Base-by-base conservation (phyloP, 2,329 filamentous ascomycete species). In the Phialophora tarda region DNA sequence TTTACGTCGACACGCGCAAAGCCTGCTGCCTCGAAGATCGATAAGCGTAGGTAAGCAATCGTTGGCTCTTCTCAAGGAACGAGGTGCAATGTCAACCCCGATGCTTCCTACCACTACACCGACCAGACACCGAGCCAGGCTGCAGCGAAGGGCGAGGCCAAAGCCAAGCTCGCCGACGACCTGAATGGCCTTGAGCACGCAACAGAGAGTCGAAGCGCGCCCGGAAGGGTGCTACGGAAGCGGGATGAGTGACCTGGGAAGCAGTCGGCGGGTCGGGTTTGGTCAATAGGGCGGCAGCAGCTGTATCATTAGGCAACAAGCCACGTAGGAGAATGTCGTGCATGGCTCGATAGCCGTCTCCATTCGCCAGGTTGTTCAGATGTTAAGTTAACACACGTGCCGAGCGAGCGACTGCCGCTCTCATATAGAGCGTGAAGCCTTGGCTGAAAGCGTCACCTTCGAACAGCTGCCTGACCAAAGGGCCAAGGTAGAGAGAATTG, bases 1-100 rank as follows among this genome's bases (percentile, higher is more conserved):
- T 53, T 53, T 59, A 23, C 63, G 68, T n/a, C 67, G 68, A 41
- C 68, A 70, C 14, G 51, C 21, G 24, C 58, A 66, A 57, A 60
- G 63, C 24, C 32, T 38, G 8, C 24, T 57, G 38, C 59, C 63
- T 6, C 53, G 38, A 55, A 48, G 66, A 48, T 48, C 59, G 12
- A 17, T 62, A 7, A 64, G 58, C 28, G 48, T 23, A 14, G 64
- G 67, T 4, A 67, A 63, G 54, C 58, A 41, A 21, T 53, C 67
- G 6, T 32, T 67, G 21, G 50, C 61, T 11, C 17, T 56, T 11
- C 26, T 67, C 11, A 63, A 67, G 48, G 67, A 65, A 34, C 51
- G 59, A 63, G 62, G 54, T 8, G 51, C 59, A 47, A 64, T 58
- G 55, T 65, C 67, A 26, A 64, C 26, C 14, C 67, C 67, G 17